Evolutionary conservation across 306 rosid genomes (phyloP).

Genomic region (Citrullus mucosospermus): DNA sequence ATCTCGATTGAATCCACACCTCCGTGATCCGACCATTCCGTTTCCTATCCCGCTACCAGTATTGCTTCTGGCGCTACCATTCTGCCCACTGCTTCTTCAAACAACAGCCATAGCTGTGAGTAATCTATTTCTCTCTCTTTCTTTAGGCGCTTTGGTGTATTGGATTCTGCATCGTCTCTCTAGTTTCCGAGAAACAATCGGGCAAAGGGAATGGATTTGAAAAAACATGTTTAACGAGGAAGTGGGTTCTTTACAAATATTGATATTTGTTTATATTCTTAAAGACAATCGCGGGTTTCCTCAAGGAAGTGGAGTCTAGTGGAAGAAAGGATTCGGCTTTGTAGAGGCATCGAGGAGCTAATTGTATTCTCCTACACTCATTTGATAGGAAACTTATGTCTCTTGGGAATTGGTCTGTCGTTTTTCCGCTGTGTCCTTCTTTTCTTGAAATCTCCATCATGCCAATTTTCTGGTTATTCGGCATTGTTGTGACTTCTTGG

Average conservation of each 20-base stretch:
- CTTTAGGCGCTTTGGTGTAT: background rate
- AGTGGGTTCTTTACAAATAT: background rate
- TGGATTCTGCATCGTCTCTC: background rate
- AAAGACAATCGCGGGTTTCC: background rate
- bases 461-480: background rate
- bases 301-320: background rate
- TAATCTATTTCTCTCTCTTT: background rate
- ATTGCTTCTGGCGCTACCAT: background rate
- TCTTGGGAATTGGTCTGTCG: background rate
- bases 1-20: background rate
- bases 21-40: background rate
- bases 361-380: background rate
- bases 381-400: background rate
- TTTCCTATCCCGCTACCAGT: background rate
- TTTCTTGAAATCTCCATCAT: background rate
- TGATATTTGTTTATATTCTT: background rate
- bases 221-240: background rate
- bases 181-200: background rate
- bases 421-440: background rate
- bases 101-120: background rate
- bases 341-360: background rate
- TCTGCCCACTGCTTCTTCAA: background rate
- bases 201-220: background rate
- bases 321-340: background rate
- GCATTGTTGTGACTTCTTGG: background rate